Evolutionary conservation across 73 alveolate genomes (phyloP).

Genomic region (Symbiodinium pilosum): DNA sequence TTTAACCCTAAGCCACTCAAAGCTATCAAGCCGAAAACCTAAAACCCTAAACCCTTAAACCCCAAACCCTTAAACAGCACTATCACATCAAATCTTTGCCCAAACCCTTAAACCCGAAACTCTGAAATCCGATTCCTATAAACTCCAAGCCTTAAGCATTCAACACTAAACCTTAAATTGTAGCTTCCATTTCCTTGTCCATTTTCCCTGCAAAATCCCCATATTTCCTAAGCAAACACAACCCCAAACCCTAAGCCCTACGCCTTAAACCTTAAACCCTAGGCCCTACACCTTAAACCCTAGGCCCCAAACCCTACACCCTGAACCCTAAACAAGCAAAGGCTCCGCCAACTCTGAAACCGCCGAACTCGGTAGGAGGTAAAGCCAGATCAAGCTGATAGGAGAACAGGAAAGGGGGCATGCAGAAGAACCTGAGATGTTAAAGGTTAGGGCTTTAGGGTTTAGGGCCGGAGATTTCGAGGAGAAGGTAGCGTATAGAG

Average conservation of each 20-base stretch:
- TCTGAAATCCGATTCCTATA: background rate
- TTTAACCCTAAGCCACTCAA: too few species aligned
- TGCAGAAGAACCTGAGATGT: constrained; percentile 45
- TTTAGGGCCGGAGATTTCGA: background rate
- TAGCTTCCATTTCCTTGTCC: too few species aligned
- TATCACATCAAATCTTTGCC: background rate
- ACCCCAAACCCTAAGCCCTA: too few species aligned
- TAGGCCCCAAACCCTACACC: background rate
- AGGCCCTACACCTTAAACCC: background rate
- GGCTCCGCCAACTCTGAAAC: background rate
- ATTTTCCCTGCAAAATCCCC: too few species aligned
- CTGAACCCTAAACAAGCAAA: background rate
- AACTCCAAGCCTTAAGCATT: too few species aligned
- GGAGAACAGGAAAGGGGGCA: constrained; percentile 65
- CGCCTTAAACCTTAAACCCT: background rate
- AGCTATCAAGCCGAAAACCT: too few species aligned
- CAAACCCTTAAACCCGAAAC: background rate
- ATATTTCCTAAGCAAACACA: too few species aligned
- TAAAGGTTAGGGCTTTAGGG: background rate
- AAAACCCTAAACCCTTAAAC: too few species aligned
- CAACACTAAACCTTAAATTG: too few species aligned
- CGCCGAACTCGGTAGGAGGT: background rate
- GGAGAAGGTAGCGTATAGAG: too few species aligned
- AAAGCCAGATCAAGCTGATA: constrained; percentile 70
- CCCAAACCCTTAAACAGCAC: too few species aligned